Evolutionary conservation across 768 basidiomycete genomes (phyloP).

Genomic region (Tulasnella sp.): DNA sequence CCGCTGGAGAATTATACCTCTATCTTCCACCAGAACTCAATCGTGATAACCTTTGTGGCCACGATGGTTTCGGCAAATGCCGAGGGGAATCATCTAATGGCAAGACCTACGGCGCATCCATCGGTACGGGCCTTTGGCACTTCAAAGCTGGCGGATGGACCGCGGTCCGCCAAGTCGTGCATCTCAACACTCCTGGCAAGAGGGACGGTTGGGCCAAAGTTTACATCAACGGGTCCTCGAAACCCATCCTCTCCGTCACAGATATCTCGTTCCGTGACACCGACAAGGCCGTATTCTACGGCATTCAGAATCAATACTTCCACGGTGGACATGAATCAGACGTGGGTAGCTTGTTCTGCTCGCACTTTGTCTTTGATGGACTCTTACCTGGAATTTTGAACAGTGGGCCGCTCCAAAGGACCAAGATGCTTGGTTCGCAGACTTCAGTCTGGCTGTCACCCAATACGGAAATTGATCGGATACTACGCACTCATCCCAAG

Average conservation of each 20-base stretch:
- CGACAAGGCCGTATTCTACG: background rate
- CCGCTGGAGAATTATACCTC: slow-evolving; percentile 56
- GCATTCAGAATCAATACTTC: background rate
- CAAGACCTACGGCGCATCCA: slow-evolving; percentile 44
- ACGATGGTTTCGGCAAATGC: slow-evolving; percentile 38
- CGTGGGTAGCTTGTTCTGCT: background rate
- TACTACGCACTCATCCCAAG: background rate
- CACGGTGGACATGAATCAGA: background rate
- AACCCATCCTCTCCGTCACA: background rate
- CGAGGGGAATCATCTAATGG: slow-evolving; percentile 31
- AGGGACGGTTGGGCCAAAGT: slow-evolving; percentile 41
- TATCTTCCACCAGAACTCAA: slow-evolving; percentile 40
- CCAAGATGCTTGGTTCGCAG: slow-evolving; percentile 8
- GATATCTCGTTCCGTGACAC: background rate
- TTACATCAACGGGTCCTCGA: background rate
- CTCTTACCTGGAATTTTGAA: background rate
- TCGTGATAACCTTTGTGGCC: slow-evolving; percentile 27
- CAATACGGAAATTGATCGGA: background rate
- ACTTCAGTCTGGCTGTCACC: slow-evolving; percentile 4
- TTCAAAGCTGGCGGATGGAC: slow-evolving; percentile 57
- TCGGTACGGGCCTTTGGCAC: slow-evolving; percentile 56
- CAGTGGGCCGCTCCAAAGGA: slow-evolving; percentile 11
- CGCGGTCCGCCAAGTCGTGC: slow-evolving; percentile 52
- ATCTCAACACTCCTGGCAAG: slow-evolving; percentile 58
- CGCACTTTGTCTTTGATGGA: background rate